Evolutionary conservation across 305 asterid species (phyloP).

Genomic region (Petunia hybrid): DNA sequence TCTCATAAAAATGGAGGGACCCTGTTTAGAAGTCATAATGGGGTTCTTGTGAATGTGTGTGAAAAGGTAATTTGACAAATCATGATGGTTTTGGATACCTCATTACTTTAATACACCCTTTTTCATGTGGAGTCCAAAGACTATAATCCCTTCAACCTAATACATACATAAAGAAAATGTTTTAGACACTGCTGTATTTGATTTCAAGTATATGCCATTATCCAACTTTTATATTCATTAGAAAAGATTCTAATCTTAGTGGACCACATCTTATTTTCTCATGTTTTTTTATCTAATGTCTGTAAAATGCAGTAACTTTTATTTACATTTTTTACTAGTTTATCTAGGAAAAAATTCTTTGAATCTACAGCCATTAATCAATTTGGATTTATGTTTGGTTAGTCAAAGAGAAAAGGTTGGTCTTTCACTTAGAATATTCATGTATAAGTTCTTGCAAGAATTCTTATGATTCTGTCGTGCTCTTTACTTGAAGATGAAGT

Average conservation of each 20-base stretch:
- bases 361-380: no score
- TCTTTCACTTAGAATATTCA: not conserved
- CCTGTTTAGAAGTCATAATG: constrained; percentile 35
- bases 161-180: constrained; percentile 37
- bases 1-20: constrained; percentile 39
- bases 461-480: constrained; percentile 35
- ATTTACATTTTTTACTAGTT: no score
- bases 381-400: no score
- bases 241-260: constrained; percentile 10
- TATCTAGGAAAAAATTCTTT: no score
- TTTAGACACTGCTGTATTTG: constrained; percentile 27
- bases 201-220: constrained; percentile 12
- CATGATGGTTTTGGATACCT: constrained; percentile 41
- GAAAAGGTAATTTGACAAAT: constrained; percentile 46
- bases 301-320: not conserved
- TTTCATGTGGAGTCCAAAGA: constrained; percentile 36
- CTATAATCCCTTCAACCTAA: constrained; percentile 31
- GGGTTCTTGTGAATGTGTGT: constrained; percentile 40
- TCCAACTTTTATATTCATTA: constrained; percentile 33
- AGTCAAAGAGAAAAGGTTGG: no score
- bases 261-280: constrained; percentile 17
- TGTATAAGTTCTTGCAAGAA: constrained; percentile 30
- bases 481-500: constrained; percentile 34
- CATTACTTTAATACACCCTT: constrained; percentile 39
- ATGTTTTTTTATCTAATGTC: constrained; percentile 15